Base-by-base conservation (phyloP, 1,284 basidiomycete species). In the Melanopsichium pennsylvanicum region DNA sequence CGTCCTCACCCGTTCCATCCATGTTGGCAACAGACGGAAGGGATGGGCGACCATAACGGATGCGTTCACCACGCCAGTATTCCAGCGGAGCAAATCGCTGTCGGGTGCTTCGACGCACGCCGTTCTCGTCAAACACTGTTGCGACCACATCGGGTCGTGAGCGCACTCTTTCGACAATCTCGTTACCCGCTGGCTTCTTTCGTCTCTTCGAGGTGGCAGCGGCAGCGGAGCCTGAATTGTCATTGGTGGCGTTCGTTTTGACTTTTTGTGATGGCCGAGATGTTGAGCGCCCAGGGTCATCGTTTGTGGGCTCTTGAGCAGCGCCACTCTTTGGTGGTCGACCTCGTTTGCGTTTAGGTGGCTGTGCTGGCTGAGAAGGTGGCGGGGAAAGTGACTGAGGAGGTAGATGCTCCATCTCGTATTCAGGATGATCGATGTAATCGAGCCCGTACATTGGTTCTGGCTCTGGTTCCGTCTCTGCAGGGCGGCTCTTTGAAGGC, bases 1-100 rank as follows among this genome's bases (percentile, higher is more conserved):
- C 68, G 33, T 74, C 64, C 33, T 59, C 68, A 23, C 59, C 74
- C 3, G 54, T 56, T 41, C 64, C 67, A 1, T 52, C 67, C 1
- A 38, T n/a, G 0, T 45, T 62, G 5, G 42, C 31, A 12, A 58
- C 69, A 29, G n/a, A 40, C 13, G 56, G 64, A n/a, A 63, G 51
- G 34, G 73, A 61, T 5, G 79, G 72, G 3, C 76, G 64, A 9
- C 83, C 48, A 73, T 93, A 97, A 7, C 93, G 88, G 22, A 92
- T 86, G 61, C 88, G 89, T 81, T 98, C 95, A 67, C 88, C 88
- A n/a, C 92, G 87, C 96, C 96, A 98, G 83, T 86, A 96, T 34
- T 92, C 90, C 23, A 98, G 84, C 2, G 95, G 96, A 40, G 84
- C 83, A 73, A 88, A 88, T 13, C 88, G 87, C 48, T 86, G 84